A percentile compares a stretch with the other conserved stretches of the same genome.
Conservation (phyloP, 164 flowering plant species). For the Stephania cephalantha region DNA sequence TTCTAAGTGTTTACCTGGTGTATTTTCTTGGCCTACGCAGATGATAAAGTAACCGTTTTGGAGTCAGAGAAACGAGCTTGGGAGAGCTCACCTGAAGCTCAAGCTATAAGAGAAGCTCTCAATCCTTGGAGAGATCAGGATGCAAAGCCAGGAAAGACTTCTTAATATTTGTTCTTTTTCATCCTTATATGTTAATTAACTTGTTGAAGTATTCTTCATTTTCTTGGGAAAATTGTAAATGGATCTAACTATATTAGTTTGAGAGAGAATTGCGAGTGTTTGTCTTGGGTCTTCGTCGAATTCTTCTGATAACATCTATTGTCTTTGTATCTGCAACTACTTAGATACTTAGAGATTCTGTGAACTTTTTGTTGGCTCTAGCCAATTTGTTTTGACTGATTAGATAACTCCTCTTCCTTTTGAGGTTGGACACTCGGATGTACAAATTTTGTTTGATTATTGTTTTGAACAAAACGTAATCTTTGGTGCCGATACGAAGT, state of each 20-base stretch:
- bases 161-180: conserved; percentile 18
- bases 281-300: no score
- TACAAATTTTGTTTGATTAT: no score
- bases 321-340: no score
- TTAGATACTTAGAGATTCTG: no score
- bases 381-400: no score
- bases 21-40: conserved; percentile 29
- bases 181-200: background rate
- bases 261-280: no score
- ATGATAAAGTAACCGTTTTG: conserved; percentile 86
- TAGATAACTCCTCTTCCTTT: no score
- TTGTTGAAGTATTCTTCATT: background rate
- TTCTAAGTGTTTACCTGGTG: background rate
- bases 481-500: no score
- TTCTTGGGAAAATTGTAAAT: background rate
- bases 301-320: no score
- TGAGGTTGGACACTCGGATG: no score
- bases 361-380: no score
- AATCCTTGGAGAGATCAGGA: conserved; percentile 84
- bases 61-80: conserved; percentile 90
- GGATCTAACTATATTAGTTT: background rate
- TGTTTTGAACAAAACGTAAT: no score
- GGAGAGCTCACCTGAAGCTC: conserved; percentile 83
- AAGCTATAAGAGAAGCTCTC: conserved; percentile 70
- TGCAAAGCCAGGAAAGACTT: conserved; percentile 26